Evolutionary conservation across 75 land plant species (phyloP), one percentile per base, ranked within the genome.

Genomic region (Adiantum capillusveneris): DNA sequence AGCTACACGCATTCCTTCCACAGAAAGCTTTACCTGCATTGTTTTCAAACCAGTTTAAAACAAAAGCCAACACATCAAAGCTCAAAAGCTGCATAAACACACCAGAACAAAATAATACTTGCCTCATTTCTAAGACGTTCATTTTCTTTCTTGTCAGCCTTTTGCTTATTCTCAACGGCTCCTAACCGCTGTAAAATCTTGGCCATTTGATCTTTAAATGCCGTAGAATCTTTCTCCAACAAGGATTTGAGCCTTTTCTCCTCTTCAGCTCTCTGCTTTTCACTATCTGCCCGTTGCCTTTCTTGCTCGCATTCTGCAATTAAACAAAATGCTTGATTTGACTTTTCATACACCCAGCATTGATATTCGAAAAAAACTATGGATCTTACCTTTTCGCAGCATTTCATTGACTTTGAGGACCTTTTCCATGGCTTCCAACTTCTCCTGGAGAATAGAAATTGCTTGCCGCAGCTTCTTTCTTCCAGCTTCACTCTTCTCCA

Each of bases 391-490:
- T 68, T 62, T 58, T 30, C 70, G 64, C 1, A 73, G 53, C 0
- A 37, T 25, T 26, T 73, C 76, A 57, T 73, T 73, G 31, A 55
- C 59, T 62, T 73, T 46, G 49, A 73, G 42, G 11, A 62, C 76
- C 36, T 73, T 53, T 7, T 59, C 58, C 0, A 64, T 60, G n/a
- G 59, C 60, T 6, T 73, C 76, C 59, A 73, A 6, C 39, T 73
- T 73, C 60, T 73, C 76, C 52, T 73, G 60, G 11, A 73, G 51
- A 48, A 73, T 27, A 31, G 0, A 19, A 5, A 73, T 62, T 14
- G 76, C 76, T 63, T 73, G 76, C 25, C 76, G 57, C 9, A 73
- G 52, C 30, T 73, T 73, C 76, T 73, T 66, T 29, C 76, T 55
- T 18, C 69, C 70, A 11, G 65, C 58, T 53, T 73, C 76, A 36